Evolutionary conservation across 805 yeast genomes (phyloP), one percentile per base, ranked within the genome.

Genomic region (Komagataella ulmi): DNA sequence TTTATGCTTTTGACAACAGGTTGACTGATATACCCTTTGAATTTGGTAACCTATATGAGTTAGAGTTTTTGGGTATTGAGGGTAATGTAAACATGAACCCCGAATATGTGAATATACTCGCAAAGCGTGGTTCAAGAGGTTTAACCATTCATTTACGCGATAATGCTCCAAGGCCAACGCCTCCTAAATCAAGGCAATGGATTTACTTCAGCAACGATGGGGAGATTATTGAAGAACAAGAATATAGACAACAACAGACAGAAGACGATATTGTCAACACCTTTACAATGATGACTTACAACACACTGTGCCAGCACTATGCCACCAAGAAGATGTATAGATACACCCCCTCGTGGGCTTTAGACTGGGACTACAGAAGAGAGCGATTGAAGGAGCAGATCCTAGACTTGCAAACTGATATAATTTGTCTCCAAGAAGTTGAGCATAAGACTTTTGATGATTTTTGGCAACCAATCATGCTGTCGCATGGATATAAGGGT

Each of bases 291-390:
- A 75, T 88, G 77, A 81, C 89, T 44, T 91, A 89, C 71, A 93
- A 93, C 69, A 88, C 95, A 2, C 73, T 93, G 64, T 93, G 99
- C 66, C 98, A 91, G 64, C 93, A 86, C 65, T 91, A 91, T 69
- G 97, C 98, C 2, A 88, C 97, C 3, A 77, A 93, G 18, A 85
- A 81, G 64, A 76, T 91, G 84, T 93, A 88, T 67, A 91, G 86
- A 60, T 91, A 87, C 64, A 89, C 98, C 1, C 98, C 98, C 19
- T 80, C 95, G 1, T 93, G 99, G 98, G 99, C 98, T 2, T 75
- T 93, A 55, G 80, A 81, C 51, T 91, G 98, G 98, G 85, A 85
- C 10, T 89, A 83, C 67, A 84, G 99, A 67, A 79, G 85, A 61
- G 83, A 85, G 54, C 72, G 79, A 45, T 74, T 93, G 56, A 80